Base-by-base conservation (phyloP, 805 yeast genomes). In the Saturnispora saitoi region DNA sequence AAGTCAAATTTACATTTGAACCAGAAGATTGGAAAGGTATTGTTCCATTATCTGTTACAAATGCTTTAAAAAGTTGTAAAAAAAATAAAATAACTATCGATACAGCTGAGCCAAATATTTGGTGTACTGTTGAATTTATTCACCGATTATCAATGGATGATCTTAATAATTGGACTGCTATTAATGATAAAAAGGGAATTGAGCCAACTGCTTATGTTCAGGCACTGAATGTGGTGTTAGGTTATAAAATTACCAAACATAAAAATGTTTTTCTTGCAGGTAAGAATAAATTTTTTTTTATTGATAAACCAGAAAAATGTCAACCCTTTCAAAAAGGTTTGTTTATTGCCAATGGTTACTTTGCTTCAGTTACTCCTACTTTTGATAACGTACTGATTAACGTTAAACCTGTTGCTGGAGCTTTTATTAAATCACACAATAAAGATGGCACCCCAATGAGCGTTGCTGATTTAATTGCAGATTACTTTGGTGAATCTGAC, bases 261-360 rank as follows among this genome's bases (percentile, higher is more conserved):
- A 43, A 49, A 24, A 56, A 58, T 40, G 54, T 60, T 19, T 54
- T 57, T 17, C 34, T 51, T 42, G 53, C 58, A 28, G 64, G 64
- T 41, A 49, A 45, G 28, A 55, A 51, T 41, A 58, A 48, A 28
- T 60, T 56, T 19, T 59, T 60, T 37, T 52, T 59, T 24, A 50
- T 55, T 47, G 59, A 57, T 20, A 42, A 51, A 12, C 62, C 63
- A 4, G 56, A 54, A n/a, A 48, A 51, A 24, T 57, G 58, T 19
- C 58, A 53, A 32, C 42, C 58, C 7, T 55, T 62, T 34, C 59
- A 54, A 48, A 56, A 51, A 32, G 67, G 67, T 22, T 47, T 63
- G 15, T 58, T 49, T 19, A 58, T 64, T 28, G 61, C 61, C 29
- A 57, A 54, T 39, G 67, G 67, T 28, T 62, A 58, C 44, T 62